Percentiles rank a stretch among this genome's conserved stretches.
phyloP scores from a whole-genome alignment of 768 basidiomycete species.

The Auricularia sp. region DNA sequence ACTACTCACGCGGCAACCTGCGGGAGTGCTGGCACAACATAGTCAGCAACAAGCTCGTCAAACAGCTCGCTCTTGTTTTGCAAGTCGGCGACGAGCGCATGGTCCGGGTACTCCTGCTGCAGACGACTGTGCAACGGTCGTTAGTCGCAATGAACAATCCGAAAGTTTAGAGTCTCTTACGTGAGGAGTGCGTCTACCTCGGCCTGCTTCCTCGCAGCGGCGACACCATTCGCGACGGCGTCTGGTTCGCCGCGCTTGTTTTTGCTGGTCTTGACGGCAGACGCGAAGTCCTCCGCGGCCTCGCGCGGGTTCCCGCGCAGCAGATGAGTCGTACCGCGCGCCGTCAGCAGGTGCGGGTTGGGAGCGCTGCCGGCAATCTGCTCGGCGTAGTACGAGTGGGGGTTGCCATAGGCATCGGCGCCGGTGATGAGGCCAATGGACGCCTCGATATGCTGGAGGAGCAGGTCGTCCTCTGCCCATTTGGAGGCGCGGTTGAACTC shows the following conservation, averaged over 20 bases:
- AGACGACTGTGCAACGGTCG: conserved; percentile 28
- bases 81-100: conserved; percentile 63
- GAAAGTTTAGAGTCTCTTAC: conserved; percentile 32
- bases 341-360: conserved; percentile 65
- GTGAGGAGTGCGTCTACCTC: conserved; percentile 61
- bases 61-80: conserved; percentile 50
- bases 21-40: conserved; percentile 46
- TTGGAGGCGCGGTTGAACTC: conserved; percentile 75
- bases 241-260: conserved; percentile 48
- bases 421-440: conserved; percentile 66
- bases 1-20: background rate
- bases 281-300: conserved; percentile 74
- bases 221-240: conserved; percentile 55
- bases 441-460: conserved; percentile 85
- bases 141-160: conserved; percentile 5
- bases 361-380: conserved; percentile 39
- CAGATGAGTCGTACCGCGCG: conserved; percentile 73
- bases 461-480: conserved; percentile 82
- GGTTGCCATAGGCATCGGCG: conserved; percentile 51
- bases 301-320: conserved; percentile 62
- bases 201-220: conserved; percentile 39
- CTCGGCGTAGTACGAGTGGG: conserved; percentile 64
- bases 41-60: conserved; percentile 50
- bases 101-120: conserved; percentile 43
- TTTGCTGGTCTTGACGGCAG: conserved; percentile 40